These are phyloP conservation scores for Endothia cerciana DNA, from an alignment of 2,329 filamentous ascomycete species.

Conservation along the genomic window DNA sequence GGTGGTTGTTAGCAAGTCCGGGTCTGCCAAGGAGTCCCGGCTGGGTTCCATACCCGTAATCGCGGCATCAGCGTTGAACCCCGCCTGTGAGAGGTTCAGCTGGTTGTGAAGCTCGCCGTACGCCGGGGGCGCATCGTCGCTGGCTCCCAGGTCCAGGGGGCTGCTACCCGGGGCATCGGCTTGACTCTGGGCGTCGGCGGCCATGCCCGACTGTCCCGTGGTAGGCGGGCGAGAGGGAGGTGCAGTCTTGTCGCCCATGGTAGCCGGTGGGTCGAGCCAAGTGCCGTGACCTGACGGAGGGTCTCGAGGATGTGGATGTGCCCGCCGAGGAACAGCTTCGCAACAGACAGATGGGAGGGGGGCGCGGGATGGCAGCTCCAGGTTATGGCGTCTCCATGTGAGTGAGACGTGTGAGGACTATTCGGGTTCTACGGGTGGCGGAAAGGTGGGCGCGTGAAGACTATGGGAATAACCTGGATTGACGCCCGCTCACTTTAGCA, in stretches of 20 bases:
- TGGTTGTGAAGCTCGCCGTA: conserved; percentile 62
- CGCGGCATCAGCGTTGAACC: conserved; percentile 64
- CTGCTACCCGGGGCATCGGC: conserved; percentile 32
- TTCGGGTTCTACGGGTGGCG: no score
- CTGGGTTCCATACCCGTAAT: conserved; percentile 51
- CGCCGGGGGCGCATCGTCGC: conserved; percentile 54
- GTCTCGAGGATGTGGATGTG: no score
- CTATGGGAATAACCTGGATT: no score
- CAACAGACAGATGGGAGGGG: not conserved
- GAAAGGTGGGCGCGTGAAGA: no score
- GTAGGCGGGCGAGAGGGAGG: conserved; percentile 10
- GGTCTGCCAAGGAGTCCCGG: not conserved
- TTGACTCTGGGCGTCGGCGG: conserved; percentile 31
- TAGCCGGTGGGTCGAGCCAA: conserved; percentile 33
- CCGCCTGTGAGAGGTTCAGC: conserved; percentile 63
- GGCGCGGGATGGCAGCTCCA: no score
- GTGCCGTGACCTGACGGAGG: no score
- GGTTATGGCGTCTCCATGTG: no score
- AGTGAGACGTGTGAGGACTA: no score
- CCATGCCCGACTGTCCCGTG: not conserved
- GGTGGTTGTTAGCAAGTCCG: conserved; percentile 19
- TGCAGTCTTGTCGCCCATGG: conserved; percentile 20
- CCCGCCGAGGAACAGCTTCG: no score
- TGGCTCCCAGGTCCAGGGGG: conserved; percentile 44
- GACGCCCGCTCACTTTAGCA: no score